Percentiles rank a stretch among this genome's conserved stretches.
phyloP scores from a whole-genome alignment of 2,329 filamentous ascomycete genomes.

The Teratosphaeria zuluensis region DNA sequence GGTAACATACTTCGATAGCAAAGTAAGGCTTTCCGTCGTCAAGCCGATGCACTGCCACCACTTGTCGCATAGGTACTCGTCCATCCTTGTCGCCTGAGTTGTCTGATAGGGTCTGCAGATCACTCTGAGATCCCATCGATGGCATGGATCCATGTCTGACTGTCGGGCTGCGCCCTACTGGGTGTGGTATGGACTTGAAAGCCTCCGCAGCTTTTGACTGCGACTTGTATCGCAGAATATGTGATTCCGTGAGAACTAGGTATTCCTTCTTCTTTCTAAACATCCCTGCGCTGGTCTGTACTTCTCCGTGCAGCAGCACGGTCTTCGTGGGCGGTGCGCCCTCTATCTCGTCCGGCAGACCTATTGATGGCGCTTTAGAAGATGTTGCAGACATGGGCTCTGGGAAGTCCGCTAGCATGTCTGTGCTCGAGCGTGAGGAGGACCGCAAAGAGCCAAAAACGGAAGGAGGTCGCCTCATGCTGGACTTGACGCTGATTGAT shows the following conservation, averaged over 20 bases:
- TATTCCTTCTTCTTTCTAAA: conserved; percentile 66
- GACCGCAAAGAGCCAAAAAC: conserved; percentile 49
- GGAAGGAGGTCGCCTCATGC: conserved; percentile 34
- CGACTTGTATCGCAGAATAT: conserved; percentile 59
- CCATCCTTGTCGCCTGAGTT: conserved; percentile 45
- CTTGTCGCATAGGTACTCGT: conserved; percentile 53
- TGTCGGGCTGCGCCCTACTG: conserved; percentile 32
- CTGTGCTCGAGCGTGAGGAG: conserved; percentile 39
- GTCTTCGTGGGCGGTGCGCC: conserved; percentile 24
- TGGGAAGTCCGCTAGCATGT: conserved; percentile 35
- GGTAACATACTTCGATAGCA: conserved; percentile 56
- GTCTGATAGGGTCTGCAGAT: conserved; percentile 46
- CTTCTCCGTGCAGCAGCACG: conserved; percentile 58
- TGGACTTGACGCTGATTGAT: conserved; percentile 17
- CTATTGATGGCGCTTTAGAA: conserved; percentile 39
- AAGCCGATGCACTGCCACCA: conserved; percentile 57
- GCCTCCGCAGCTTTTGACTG: conserved; percentile 55
- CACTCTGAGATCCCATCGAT: conserved; percentile 52
- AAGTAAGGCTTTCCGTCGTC: conserved; percentile 59
- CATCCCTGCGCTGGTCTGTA: conserved; percentile 60
- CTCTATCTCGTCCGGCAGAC: conserved; percentile 28
- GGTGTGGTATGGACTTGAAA: conserved; percentile 40
- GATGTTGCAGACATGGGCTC: conserved; percentile 40
- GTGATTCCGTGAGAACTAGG: conserved; percentile 59
- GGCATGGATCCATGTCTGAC: conserved; percentile 48